A percentile compares a stretch with the other conserved stretches of the same genome.
These are phyloP conservation scores for Saposhnikovia divaricata DNA, from an alignment of 129 eudicot species.

Conservation along the genomic window DNA sequence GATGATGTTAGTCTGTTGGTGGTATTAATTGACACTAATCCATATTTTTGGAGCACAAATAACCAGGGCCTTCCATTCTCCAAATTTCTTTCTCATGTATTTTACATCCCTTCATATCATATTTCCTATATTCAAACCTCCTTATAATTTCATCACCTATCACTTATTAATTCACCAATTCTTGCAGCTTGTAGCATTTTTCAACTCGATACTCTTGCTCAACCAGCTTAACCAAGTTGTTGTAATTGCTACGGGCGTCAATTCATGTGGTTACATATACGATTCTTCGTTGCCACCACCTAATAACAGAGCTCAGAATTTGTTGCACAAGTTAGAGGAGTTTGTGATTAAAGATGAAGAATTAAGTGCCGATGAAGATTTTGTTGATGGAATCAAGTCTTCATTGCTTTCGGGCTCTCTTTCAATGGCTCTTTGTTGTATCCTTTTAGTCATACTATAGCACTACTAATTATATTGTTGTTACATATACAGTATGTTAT, in stretches of 20 bases:
- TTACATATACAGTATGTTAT: background rate
- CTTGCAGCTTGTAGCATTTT: slow-evolving; percentile 60
- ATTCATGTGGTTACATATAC: slow-evolving; percentile 58
- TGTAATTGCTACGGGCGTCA: slow-evolving; percentile 73
- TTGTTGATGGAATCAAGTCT: slow-evolving; percentile 52
- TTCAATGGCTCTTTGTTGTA: slow-evolving; percentile 96
- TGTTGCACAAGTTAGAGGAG: slow-evolving; percentile 57
- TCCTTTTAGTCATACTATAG: slow-evolving; percentile 36
- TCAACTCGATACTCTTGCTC: slow-evolving; percentile 67
- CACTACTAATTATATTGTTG: background rate
- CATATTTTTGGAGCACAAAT: slow-evolving; percentile 60
- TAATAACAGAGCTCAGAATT: slow-evolving; percentile 42
- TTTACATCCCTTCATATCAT: slow-evolving; percentile 3
- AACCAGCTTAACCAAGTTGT: slow-evolving; percentile 88
- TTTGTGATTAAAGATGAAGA: slow-evolving; percentile 67
- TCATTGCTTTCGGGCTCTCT: slow-evolving; percentile 89
- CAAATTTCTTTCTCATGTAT: slow-evolving; percentile 71
- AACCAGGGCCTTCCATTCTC: slow-evolving; percentile 50
- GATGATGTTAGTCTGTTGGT: slow-evolving; percentile 82
- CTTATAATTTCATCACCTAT: background rate
- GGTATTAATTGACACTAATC: slow-evolving; percentile 79
- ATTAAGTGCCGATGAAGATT: slow-evolving; percentile 36
- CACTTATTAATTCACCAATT: background rate
- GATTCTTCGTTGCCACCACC: slow-evolving; percentile 60
- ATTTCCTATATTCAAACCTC: background rate